A percentile compares a stretch with the other conserved stretches of the same genome.
Evolutionary conservation across 164 flowering plant species (phyloP).

Genomic region (Warburgia ugandensis): DNA sequence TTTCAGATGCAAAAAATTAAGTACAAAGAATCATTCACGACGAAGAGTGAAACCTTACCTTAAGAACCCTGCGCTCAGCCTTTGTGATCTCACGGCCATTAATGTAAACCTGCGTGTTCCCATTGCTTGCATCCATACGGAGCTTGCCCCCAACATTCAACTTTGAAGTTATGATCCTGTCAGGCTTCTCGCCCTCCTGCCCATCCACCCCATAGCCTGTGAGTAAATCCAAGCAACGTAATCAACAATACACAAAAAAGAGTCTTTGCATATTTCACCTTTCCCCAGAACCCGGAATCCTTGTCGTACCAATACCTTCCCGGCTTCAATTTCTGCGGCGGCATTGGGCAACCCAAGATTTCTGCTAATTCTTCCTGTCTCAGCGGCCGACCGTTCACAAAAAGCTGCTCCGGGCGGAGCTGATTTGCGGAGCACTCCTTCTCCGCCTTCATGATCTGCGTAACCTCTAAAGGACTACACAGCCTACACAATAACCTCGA

Average conservation of each 20-base stretch:
- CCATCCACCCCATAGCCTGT: not conserved
- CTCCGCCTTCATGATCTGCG: conserved; percentile 52
- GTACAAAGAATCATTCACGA: not conserved
- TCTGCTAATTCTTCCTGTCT: conserved; percentile 40
- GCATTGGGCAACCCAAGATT: conserved; percentile 30
- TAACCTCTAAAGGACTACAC: conserved; percentile 46
- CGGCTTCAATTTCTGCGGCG: conserved; percentile 45
- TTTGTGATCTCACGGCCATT: conserved; percentile 57
- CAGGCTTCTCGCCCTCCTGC: conserved; percentile 53
- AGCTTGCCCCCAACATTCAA: conserved; percentile 51
- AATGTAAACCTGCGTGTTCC: conserved; percentile 41
- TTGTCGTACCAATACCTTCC: conserved; percentile 59
- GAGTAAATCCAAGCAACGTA: not conserved
- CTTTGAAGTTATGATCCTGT: conserved; percentile 39
- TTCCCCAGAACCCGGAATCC: conserved; percentile 57
- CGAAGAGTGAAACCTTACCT: conserved; percentile 16
- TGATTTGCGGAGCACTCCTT: conserved; percentile 44
- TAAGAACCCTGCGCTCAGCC: conserved; percentile 36
- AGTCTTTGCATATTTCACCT: conserved; percentile 20
- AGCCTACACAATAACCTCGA: conserved; percentile 37
- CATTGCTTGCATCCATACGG: conserved; percentile 36
- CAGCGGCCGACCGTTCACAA: conserved; percentile 39
- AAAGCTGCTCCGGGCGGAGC: conserved; percentile 45
- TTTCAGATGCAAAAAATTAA: too few species aligned
- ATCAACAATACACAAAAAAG: not conserved